Base-by-base conservation (phyloP, 129 eudicot genomes). In the Flaveria bidentis region DNA sequence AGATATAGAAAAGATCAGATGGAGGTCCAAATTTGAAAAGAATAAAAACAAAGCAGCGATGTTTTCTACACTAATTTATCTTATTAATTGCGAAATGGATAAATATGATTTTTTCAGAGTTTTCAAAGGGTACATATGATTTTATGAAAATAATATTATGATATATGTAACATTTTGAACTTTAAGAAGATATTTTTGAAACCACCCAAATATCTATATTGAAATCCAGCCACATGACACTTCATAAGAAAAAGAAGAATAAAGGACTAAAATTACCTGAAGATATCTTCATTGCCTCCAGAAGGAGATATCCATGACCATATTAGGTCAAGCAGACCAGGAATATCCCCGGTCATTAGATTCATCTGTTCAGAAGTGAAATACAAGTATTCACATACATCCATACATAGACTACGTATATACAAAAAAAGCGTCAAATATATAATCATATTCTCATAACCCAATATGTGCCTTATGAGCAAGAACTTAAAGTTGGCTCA, bases 251-350 rank as follows among this genome's bases (percentile, higher is more conserved):
- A n/a, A n/a, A n/a, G 22, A 20, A 52, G 15, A 26, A 26, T 4
- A 10, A n/a, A 65, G 15, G 62, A 52, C 61, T 55, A 61, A 68
- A 14, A 18, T 80, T 84, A 91, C 98, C 97, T 87, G 91, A 88
- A 88, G 52, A 83, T 76, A 78, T 84, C 83, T 71, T 81, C 87
- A 44, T 87, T 86, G 58, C 86, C 88, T 56, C 89, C 97, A 13
- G 96, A 88, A 79, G 98, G 92, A 22, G 96, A 91, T 82, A 94
- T 86, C 97, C 96, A 94, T 55, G 93, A 91, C 93, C 92, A 94
- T 39, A 94, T 82, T 75, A 87, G 92, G 84, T 94, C 97, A 78
- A 94, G 91, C 76, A 91, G 79, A 82, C 72, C 84, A 63, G 94
- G 96, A 77, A 94, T 86, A 82, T 94, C 88, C 44, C 90, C 99